Conservation (phyloP, 768 basidiomycete genomes). For the Kondoa subrosea region DNA sequence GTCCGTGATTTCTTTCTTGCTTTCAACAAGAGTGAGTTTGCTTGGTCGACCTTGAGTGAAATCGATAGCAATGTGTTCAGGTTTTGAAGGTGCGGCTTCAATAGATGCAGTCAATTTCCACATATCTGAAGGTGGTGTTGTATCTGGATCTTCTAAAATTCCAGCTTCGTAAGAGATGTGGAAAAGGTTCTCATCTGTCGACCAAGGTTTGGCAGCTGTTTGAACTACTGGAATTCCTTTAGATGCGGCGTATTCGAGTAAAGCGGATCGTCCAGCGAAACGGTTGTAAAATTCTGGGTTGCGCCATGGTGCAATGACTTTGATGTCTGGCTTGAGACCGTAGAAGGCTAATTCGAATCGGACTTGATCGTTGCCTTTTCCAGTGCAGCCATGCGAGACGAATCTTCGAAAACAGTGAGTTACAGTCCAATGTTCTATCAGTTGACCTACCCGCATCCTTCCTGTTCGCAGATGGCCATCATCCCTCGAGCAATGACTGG, state of each 20-base stretch:
- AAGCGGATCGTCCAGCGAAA: slow-evolving; percentile 84
- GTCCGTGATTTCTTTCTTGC: slow-evolving; percentile 59
- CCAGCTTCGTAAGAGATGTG: slow-evolving; percentile 99
- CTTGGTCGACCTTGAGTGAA: slow-evolving; percentile 74
- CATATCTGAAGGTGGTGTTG: slow-evolving; percentile 88
- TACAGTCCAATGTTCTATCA: not conserved
- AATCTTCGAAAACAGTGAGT: slow-evolving; percentile 40
- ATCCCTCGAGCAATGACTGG: slow-evolving; percentile 98
- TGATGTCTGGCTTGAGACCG: slow-evolving; percentile 93
- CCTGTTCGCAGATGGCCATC: slow-evolving; percentile 77
- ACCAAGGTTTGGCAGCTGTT: slow-evolving; percentile 95
- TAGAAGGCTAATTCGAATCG: slow-evolving; percentile 99
- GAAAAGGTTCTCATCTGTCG: slow-evolving; percentile 98
- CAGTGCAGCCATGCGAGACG: slow-evolving; percentile 96
- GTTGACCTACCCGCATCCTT: slow-evolving; percentile 85
- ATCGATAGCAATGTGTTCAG: slow-evolving; percentile 68
- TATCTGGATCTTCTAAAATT: slow-evolving; percentile 91
- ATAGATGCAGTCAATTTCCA: slow-evolving; percentile 88
- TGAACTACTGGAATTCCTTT: slow-evolving; percentile 85
- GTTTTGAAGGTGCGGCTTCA: slow-evolving; percentile 57
- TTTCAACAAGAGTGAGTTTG: slow-evolving; percentile 47
- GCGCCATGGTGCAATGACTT: slow-evolving; percentile 96
- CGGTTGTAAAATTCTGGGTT: slow-evolving; percentile 97
- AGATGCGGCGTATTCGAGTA: slow-evolving; percentile 72
- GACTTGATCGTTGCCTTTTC: slow-evolving; percentile 99